Percentiles rank a stretch among this genome's conserved stretches.
phyloP scores from a whole-genome alignment of 768 basidiomycete genomes.

The Strobilomyces confusus region DNA sequence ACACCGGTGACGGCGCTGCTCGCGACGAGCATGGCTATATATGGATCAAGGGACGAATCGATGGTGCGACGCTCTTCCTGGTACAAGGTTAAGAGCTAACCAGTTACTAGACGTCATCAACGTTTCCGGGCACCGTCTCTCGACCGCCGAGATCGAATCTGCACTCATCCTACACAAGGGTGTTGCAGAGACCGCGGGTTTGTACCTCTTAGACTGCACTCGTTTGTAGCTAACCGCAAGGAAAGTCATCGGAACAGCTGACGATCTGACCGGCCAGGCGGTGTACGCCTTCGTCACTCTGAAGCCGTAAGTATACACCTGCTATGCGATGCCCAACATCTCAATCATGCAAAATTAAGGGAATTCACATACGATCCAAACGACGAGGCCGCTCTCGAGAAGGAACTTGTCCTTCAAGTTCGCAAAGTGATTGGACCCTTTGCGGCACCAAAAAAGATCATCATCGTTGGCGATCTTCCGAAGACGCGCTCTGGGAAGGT shows the following conservation, averaged over 20 bases:
- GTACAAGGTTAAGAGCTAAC: not conserved
- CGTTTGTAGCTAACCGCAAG: conserved; percentile 6
- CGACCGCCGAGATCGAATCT: conserved; percentile 97
- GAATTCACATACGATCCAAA: conserved; percentile 75
- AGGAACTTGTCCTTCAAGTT: conserved; percentile 92
- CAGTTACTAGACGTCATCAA: conserved; percentile 80
- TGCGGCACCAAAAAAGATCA: conserved; percentile 93
- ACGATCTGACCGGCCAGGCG: conserved; percentile 90
- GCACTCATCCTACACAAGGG: conserved; percentile 93
- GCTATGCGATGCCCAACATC: not conserved
- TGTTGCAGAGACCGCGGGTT: conserved; percentile 89
- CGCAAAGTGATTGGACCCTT: conserved; percentile 98
- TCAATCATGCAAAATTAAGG: conserved; percentile 30
- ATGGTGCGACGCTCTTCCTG: conserved; percentile 51
- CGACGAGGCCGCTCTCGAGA: conserved; percentile 66
- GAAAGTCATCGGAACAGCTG: conserved; percentile 73
- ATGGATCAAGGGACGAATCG: conserved; percentile 97
- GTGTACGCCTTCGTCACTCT: conserved; percentile 94
- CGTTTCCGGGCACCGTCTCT: conserved; percentile 94
- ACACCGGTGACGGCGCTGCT: conserved; percentile 96
- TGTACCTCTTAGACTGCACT: conserved; percentile 7
- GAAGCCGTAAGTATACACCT: conserved; percentile 65
- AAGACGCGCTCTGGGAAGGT: conserved; percentile 95
- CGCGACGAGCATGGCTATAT: conserved; percentile 95
- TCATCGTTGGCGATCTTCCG: conserved; percentile 78